Percentiles rank a stretch among this genome's conserved stretches.
Conservation (phyloP, 164 flowering plant genomes). For the Brasenia schreberi region DNA sequence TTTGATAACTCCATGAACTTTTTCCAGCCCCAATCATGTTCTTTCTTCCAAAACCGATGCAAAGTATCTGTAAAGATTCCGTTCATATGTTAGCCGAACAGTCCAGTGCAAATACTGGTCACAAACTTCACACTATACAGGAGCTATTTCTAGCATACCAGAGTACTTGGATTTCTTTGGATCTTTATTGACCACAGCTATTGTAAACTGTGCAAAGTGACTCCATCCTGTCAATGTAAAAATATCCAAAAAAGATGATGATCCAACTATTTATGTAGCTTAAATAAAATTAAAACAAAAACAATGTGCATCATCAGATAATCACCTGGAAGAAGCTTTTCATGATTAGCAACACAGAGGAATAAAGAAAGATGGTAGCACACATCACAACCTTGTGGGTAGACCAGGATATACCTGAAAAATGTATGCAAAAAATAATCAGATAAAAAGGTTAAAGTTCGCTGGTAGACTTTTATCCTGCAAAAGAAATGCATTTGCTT, state of each 20-base stretch:
- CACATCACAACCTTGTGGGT: constrained; percentile 97
- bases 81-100: neutral
- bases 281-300: neutral
- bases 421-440: constrained; percentile 1
- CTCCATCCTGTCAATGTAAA: constrained; percentile 62
- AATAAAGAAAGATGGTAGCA: constrained; percentile 91
- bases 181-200: constrained; percentile 92
- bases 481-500: too few relatives aligned
- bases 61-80: constrained; percentile 54
- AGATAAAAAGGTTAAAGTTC: neutral
- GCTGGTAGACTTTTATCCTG: too few relatives aligned
- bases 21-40: constrained; percentile 99
- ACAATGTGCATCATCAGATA: neutral
- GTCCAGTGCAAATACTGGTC: neutral
- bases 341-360: constrained; percentile 98
- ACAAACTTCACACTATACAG: neutral
- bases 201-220: constrained; percentile 97
- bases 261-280: neutral
- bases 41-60: constrained; percentile 92
- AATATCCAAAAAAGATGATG: constrained; percentile 2
- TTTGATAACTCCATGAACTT: constrained; percentile 94
- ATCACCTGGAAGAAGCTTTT: constrained; percentile 97
- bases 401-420: constrained; percentile 81
- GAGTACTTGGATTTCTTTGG: constrained; percentile 93
- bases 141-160: constrained; percentile 29